Conservation (phyloP, 1,139 yeast genomes). For the Taiozyma sp. region DNA sequence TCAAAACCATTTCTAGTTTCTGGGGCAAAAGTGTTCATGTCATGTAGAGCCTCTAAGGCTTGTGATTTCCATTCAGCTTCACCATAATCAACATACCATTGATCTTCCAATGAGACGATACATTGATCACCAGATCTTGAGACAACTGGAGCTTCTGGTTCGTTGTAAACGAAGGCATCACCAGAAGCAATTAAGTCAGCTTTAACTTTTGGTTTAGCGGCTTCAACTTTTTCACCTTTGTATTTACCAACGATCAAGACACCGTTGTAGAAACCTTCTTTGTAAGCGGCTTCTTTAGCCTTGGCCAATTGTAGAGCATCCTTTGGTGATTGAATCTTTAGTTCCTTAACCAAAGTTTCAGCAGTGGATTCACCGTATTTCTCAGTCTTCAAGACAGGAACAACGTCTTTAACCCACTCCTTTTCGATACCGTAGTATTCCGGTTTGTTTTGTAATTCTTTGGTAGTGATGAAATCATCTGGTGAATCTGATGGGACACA, state of each 20-base stretch:
- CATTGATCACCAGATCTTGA: conserved; percentile 98
- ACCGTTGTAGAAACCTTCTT: conserved; percentile 96
- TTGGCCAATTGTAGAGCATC: conserved; percentile 80
- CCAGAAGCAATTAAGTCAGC: conserved; percentile 74
- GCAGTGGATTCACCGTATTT: conserved; percentile 91
- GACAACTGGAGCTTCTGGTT: conserved; percentile 85
- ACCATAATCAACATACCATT: conserved; percentile 98
- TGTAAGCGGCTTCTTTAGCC: conserved; percentile 94
- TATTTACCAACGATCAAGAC: conserved; percentile 73
- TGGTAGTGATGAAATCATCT: conserved; percentile 86
- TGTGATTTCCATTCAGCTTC: conserved; percentile 87
- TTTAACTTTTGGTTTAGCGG: conserved; percentile 82
- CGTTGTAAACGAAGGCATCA: conserved; percentile 84
- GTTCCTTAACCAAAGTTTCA: conserved; percentile 72
- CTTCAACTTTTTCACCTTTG: conserved; percentile 85
- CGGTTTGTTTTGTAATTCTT: conserved; percentile 82
- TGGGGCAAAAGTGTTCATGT: conserved; percentile 73
- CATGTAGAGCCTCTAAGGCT: conserved; percentile 74
- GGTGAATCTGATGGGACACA: conserved; percentile 99
- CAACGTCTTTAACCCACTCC: conserved; percentile 80
- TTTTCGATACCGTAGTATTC: conserved; percentile 82
- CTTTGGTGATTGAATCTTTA: conserved; percentile 93
- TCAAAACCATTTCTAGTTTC: conserved; percentile 93
- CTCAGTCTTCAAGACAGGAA: conserved; percentile 73
- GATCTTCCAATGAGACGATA: conserved; percentile 95